These are phyloP conservation scores for Talaromyces thailandensis DNA, from an alignment of 495 filamentous ascomycete genomes.

Conservation along the genomic window DNA sequence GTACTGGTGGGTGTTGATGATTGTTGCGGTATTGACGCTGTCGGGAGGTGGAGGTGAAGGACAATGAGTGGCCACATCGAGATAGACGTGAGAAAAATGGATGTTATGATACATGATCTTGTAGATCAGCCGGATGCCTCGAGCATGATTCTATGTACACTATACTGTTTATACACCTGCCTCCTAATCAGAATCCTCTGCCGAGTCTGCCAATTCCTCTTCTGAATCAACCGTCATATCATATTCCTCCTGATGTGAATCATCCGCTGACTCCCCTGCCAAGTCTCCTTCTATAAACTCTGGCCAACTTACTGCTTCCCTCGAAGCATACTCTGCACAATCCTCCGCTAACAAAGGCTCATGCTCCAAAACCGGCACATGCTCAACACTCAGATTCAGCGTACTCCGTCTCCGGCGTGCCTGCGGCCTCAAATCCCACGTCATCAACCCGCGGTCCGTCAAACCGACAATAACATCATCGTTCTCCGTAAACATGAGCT, in stretches of 20 bases:
- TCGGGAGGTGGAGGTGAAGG: conserved; percentile 30
- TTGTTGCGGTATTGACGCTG: conserved; percentile 32
- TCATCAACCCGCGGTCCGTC: conserved; percentile 38
- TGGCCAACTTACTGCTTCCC: neutral
- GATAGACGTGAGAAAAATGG: neutral
- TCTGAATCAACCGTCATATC: neutral
- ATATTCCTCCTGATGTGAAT: neutral
- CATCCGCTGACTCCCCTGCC: neutral
- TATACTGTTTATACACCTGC: neutral
- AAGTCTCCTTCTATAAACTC: neutral
- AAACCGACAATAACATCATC: conserved; percentile 35
- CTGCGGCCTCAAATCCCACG: conserved; percentile 23
- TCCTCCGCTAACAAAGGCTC: neutral
- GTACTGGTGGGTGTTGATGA: conserved; percentile 41
- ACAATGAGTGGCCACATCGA: neutral
- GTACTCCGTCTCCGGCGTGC: conserved; percentile 9
- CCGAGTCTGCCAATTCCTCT: neutral
- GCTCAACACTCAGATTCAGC: neutral
- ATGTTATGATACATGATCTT: neutral
- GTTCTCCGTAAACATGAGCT: conserved; percentile 25
- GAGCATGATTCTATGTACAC: neutral
- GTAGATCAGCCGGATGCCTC: neutral
- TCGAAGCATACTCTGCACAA: neutral
- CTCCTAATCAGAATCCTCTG: neutral
- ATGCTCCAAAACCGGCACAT: neutral